Base-by-base conservation (phyloP, 768 basidiomycete species). In the Mycena pura region DNA sequence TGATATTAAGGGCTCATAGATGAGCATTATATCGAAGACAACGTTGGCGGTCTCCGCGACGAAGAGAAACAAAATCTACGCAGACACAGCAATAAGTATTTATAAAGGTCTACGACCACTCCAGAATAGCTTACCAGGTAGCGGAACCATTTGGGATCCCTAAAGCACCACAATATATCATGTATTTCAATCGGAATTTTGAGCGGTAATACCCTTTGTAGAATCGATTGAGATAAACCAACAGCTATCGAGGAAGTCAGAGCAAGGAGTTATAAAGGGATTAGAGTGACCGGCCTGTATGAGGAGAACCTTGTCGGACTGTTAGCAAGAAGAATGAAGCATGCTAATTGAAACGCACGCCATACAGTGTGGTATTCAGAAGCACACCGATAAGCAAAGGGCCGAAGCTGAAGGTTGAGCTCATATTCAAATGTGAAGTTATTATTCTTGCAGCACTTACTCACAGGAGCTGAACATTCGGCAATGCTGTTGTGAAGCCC, bases 1-100 rank as follows among this genome's bases (percentile, higher is more conserved):
- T 17, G 46, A 13, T 10, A 67, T 60, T 17, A 67, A 25, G 10
- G 66, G 66, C 29, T 67, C 40, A 34, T 57, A 67, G 27, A 67
- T 54, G 13, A 65, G 34, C 22, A 41, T 59, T 8, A 62, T 59
- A 25, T 65, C 63, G 48, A 39, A 54, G 7, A 49, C 58, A 15
- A 60, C 44, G 34, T 67, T 58, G 34, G 36, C 56, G 5, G 63
- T 67, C 38, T 65, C 66, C 15, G 27, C 50, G 7, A 67, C 28
- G 22, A 67, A 36, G 24, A 67, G 50, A 53, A 62, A 67, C 34
- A 65, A 17, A 15, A 51, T 25, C 66, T 65, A n/a, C n/a, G 5
- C 14, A 39, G 34, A 11, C 9, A 11, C 11, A 49, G 22, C 24
- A 32, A 40, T n/a, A 21, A 36, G 32, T 19, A 22, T 44, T 32